Conservation (phyloP, 108 stramenopile species). For the Stephanodiscus minutulus region DNA sequence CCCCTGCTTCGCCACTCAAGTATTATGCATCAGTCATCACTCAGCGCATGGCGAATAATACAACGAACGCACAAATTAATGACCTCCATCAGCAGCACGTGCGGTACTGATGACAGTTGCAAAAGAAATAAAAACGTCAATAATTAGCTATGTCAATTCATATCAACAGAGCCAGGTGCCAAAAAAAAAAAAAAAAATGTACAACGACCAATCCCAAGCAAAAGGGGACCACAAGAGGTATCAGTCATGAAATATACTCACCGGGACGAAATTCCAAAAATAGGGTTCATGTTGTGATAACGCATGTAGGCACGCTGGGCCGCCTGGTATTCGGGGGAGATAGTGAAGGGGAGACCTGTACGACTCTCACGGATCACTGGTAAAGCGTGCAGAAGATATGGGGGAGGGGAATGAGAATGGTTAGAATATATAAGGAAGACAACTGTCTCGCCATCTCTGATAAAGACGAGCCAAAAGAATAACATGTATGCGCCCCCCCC, state of each 20-base stretch:
- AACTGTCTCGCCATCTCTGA: not conserved
- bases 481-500: not conserved
- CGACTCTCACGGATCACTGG: conserved; percentile 42
- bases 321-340: conserved; percentile 82
- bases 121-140: not conserved
- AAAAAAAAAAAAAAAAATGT: not conserved
- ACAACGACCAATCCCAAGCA: not conserved
- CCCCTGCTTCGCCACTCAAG: not conserved
- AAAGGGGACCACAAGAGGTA: not conserved
- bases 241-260: not conserved
- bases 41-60: not conserved
- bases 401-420: not conserved
- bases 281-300: conserved; percentile 94
- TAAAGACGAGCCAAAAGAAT: not conserved
- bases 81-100: conserved; percentile 50
- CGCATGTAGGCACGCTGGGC: conserved; percentile 91
- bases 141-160: not conserved
- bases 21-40: not conserved
- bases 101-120: conserved; percentile 23
- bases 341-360: conserved; percentile 72
- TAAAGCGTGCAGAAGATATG: not conserved
- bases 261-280: conserved; percentile 84
- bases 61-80: conserved; percentile 18
- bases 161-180: not conserved
- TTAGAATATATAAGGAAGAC: not conserved